Evolutionary conservation across 148 eudicot genomes (phyloP).

Genomic region (Rhododendron williamsianum): DNA sequence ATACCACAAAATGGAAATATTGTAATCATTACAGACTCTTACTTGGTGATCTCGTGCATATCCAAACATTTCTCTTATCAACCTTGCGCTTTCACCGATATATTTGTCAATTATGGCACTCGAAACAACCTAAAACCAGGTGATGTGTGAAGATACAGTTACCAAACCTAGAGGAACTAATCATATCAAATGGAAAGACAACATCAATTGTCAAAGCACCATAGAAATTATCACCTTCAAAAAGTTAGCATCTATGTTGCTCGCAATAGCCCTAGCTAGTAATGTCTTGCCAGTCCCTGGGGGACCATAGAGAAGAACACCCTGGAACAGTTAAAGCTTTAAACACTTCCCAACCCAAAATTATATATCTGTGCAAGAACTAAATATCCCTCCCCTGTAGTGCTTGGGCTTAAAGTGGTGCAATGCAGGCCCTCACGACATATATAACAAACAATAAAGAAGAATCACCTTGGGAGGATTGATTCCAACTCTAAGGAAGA

Average conservation of each 20-base stretch:
- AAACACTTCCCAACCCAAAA: neutral
- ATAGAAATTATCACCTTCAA: slow-evolving; percentile 53
- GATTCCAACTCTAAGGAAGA: slow-evolving; percentile 91
- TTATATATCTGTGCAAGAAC: neutral
- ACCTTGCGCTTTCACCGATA: slow-evolving; percentile 97
- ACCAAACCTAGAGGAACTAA: neutral
- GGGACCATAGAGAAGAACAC: slow-evolving; percentile 99
- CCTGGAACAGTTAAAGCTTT: slow-evolving; percentile 31
- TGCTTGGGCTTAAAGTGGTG: neutral
- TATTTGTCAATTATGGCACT: slow-evolving; percentile 99
- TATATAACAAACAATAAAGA: neutral
- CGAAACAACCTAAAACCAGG: slow-evolving; percentile 61
- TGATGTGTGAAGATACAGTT: slow-evolving; percentile 14
- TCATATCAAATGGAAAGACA: neutral
- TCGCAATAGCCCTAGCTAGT: slow-evolving; percentile 96
- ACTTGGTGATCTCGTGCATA: slow-evolving; percentile 99
- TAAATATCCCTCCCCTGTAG: neutral
- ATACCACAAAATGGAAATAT: slow-evolving; percentile 19
- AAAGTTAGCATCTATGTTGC: slow-evolving; percentile 96
- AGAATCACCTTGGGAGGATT: slow-evolving; percentile 87
- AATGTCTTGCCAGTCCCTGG: slow-evolving; percentile 98
- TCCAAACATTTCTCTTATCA: slow-evolving; percentile 91
- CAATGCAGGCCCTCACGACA: neutral
- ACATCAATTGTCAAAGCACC: neutral
- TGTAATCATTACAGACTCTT: neutral